Base-by-base conservation (phyloP, 768 basidiomycete species). In the Boletus rex-veris region DNA sequence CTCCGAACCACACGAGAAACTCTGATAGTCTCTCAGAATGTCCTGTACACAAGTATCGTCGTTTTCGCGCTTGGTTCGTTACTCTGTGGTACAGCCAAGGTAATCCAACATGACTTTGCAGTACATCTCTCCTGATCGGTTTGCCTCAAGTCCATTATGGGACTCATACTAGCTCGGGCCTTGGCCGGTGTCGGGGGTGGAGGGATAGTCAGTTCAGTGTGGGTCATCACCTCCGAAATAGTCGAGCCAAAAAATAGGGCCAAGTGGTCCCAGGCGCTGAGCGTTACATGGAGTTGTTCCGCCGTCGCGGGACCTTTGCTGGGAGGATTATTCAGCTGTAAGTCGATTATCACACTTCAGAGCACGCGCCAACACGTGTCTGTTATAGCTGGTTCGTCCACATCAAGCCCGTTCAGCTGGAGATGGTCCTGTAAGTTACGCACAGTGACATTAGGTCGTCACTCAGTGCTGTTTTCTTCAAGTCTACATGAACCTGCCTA, bases 401-500 rank as follows among this genome's bases (percentile, higher is more conserved):
- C 41, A 19, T 62, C 63, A 30, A 52, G 47, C 28, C 42, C 47
- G 33, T 60, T 86, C 50, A 83, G 75, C 62, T 93, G 90, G 90
- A 78, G 91, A 79, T 92, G 88, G 85, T 87, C 83, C 48, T 93
- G 90, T 92, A 71, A 74, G 90, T 78, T 18, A 36, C 31, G 26
- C 16, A 54, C 19, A 19, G 12, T 53, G 11, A 39, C 58, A 31
- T 18, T 55, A 56, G 57, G 50, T 57, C 45, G n/a, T 50, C 52
- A 46, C 58, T 57, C 53, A 64, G 62, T 53, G 46, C 46, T 28
- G 44, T 49, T 46, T 45, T 47, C 41, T 14, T 36, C 42, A 68
- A 92, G 90, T 93, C 69, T 92, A 84, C 67, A 77, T 93, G 68
- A 93, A 92, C 71, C 75, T 92, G 44, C 90, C 90, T 18, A 73